phyloP scores from a whole-genome alignment of 305 asterid genomes.

The Fraxinus platypoda region DNA sequence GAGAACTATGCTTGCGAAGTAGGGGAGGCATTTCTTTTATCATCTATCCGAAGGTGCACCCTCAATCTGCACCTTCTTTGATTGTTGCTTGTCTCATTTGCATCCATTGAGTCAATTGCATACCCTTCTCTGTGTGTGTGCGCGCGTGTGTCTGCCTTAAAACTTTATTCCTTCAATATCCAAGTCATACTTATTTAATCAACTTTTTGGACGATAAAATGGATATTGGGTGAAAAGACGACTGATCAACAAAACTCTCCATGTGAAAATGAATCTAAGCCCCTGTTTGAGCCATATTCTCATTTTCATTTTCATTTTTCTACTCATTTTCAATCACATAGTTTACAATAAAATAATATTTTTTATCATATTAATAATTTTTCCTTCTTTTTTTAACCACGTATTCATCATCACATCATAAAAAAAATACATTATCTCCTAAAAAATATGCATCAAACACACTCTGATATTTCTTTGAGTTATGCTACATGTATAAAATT shows the following conservation, averaged over 20 bases:
- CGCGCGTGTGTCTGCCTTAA: not conserved
- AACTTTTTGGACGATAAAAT: not conserved
- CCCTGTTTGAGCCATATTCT: no score
- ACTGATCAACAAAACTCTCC: not conserved
- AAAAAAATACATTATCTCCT: no score
- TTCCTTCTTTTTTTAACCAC: no score
- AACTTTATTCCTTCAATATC: not conserved
- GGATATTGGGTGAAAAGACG: not conserved
- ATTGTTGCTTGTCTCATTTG: conserved; percentile 11
- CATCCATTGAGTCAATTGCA: conserved; percentile 7
- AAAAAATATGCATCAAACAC: no score
- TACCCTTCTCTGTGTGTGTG: not conserved
- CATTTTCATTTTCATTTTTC: no score
- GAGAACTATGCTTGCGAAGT: conserved; percentile 71
- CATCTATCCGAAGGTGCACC: conserved; percentile 78
- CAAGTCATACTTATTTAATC: not conserved
- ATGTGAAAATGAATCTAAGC: not conserved
- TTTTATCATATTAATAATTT: no score
- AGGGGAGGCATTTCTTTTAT: conserved; percentile 82
- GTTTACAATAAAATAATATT: no score
- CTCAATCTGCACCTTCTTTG: conserved; percentile 26
- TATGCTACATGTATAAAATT: no score
- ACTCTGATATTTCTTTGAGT: no score
- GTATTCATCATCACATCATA: no score
- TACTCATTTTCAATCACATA: no score